Base-by-base conservation (phyloP, 2,329 filamentous ascomycete genomes). In the Phaeosphaeriaceae sp. region DNA sequence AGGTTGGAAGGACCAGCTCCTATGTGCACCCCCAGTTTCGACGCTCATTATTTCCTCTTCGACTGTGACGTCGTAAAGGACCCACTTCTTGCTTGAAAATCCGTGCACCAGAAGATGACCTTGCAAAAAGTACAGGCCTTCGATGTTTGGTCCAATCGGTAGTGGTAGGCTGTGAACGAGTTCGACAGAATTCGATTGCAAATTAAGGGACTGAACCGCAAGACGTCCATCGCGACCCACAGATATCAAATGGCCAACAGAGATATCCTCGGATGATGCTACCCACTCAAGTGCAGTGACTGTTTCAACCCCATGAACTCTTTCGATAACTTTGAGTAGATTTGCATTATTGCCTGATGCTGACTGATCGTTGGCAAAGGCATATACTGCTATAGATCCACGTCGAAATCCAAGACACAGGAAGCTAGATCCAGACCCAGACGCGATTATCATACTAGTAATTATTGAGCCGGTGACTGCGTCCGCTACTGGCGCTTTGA, bases 21-120 rank as follows among this genome's bases (percentile, higher is more conserved):
- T 83, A 66, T 96, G 91, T 0, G 86, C 87, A 28, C 93, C 93
- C 46, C 92, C 93, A 66, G 93, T 97, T 40, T 92, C 86, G 23
- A 96, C 80, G 1, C 79, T 81, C 46, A 87, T 83, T 13, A 93
- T 72, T 62, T 93, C 88, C 47, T 84, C 81, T 50, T 90, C 85
- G 1, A 77, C 77, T 0, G 84, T 86, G 66, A 89, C 86, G 68
- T 96, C 90, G 84, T 90, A 94, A 8, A 93, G 81, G 11, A 96
- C 78, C 66, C 97, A 95, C 38, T 85, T 79, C 54, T 86, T 90
- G 67, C 88, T 86, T 46, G 84, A 85, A 74, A 97, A 97, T 3
- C 93, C 93, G 68, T 87, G 89, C 11, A 96, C 76, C 21, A 92
- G 77, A 1, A 96, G 76, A 60, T 63, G 61, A 33, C 77, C 70